A percentile compares a stretch with the other conserved stretches of the same genome.
phyloP scores from a whole-genome alignment of 352 stramenopile species.

The Globisporangium mamillatum region DNA sequence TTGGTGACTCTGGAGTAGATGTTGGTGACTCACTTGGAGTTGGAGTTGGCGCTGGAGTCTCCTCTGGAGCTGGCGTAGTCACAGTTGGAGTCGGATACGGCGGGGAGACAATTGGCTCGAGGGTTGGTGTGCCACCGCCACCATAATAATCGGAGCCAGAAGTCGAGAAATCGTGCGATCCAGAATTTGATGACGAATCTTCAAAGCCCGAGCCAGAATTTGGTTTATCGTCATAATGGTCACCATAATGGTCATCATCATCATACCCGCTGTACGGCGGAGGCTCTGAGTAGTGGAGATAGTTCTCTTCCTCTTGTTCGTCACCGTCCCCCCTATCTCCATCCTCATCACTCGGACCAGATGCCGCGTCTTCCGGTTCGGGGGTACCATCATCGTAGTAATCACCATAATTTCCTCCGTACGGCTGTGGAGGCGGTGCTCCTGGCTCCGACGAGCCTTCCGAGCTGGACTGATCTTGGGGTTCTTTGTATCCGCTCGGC shows the following conservation, averaged over 20 bases:
- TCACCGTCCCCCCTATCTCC: neutral
- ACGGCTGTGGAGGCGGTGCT: neutral
- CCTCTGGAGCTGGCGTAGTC: no score
- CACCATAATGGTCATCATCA: neutral
- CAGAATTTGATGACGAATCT: neutral
- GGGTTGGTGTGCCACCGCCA: no score
- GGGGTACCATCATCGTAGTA: neutral
- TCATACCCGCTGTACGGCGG: neutral
- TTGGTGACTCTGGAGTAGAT: no score
- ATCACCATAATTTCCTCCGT: neutral
- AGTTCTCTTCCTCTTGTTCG: neutral
- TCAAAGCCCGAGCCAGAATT: neutral
- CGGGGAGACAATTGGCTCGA: no score
- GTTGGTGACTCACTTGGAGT: no score
- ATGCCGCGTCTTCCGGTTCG: no score
- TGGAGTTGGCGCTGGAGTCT: no score
- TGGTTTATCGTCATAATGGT: neutral
- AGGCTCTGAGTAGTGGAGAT: neutral
- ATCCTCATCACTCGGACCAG: neutral
- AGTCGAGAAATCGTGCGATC: neutral
- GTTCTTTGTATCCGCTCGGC: neutral
- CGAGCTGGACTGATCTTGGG: neutral
- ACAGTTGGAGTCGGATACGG: no score
- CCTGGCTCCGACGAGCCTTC: neutral
- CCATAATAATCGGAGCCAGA: neutral